A percentile compares a stretch with the other conserved stretches of the same genome.
Conservation (phyloP, 2,329 filamentous ascomycete species). For the Aspergillus hortae region DNA sequence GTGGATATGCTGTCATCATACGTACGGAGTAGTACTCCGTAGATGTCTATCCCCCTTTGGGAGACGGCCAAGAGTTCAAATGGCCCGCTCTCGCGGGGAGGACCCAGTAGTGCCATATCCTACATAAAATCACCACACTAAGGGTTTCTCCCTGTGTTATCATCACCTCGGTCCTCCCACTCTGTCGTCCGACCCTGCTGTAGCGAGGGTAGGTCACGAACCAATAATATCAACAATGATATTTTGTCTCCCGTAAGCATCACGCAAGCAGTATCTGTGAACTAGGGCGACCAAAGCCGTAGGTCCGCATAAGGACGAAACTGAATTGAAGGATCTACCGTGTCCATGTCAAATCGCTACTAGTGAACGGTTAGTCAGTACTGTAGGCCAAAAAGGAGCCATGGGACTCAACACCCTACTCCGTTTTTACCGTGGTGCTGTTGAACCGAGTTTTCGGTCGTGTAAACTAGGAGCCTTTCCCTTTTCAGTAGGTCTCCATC, state of each 20-base stretch:
- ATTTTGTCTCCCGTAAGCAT: too few species aligned
- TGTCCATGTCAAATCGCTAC: constrained; percentile 7
- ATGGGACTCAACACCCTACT: constrained; percentile 10
- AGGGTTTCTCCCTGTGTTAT: constrained; percentile 9
- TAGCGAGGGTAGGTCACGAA: not conserved
- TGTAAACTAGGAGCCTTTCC: constrained; percentile 10
- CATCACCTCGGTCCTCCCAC: constrained; percentile 6
- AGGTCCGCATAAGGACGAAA: constrained; percentile 8
- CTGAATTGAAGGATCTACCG: constrained; percentile 13
- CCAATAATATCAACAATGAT: not conserved
- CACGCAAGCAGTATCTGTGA: too few species aligned
- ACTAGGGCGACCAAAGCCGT: not conserved
- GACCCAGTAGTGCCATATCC: constrained; percentile 1
- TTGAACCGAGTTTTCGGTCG: constrained; percentile 15
- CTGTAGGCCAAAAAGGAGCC: constrained; percentile 11
- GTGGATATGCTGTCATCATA: not conserved
- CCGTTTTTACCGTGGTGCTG: constrained; percentile 11
- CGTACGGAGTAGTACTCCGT: too few species aligned
- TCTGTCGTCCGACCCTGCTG: not conserved
- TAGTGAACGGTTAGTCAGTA: constrained; percentile 14
- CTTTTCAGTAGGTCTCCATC: constrained; percentile 8
- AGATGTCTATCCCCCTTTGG: not conserved
- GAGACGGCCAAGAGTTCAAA: not conserved
- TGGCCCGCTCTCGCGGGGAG: constrained; percentile 12
- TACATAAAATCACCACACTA: constrained; percentile 5